Evolutionary conservation across 371 early-diverging fungal genomes (phyloP), one percentile per base, ranked within the genome.

Genomic region (Blakeslea trispora): DNA sequence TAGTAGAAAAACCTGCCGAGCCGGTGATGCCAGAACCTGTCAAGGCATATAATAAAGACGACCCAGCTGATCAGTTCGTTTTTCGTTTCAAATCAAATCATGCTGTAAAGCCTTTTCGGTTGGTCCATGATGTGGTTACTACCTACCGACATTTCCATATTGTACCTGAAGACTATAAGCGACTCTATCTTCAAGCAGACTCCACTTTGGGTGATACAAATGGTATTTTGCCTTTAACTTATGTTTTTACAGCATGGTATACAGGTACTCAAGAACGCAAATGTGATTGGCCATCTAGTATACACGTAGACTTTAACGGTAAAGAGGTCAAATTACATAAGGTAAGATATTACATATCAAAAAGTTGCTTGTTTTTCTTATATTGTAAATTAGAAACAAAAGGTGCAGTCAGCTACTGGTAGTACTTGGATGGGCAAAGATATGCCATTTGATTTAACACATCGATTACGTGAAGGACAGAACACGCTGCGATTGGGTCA

Each of bases 271-370:
- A 24, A 11, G 50, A 53, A 18, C 43, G 39, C 1, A 55, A 72
- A 37, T 74, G 74, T 40, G 74, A 74, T 19, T 77, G 77, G 77
- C 77, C 77, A 14, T 53, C 53, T 0, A 50, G 31, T 3, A 41
- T 61, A n/a, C 34, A 42, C 5, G 54, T 70, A 11, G 53, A 59
- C 15, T 6, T 70, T 4, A 72, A 72, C 35, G 58, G 58, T n/a
- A 46, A 41, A 5, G 2, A 22, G 8, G 18, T 65, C 11, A 31
- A 24, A 0, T 21, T 71, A 14, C 43, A 59, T 45, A 69, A 59
- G 50, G 74, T 74, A 63, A 49, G 50, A n/a, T n/a, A n/a, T n/a
- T n/a, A n/a, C n/a, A n/a, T n/a, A n/a, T n/a, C n/a, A n/a, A n/a
- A n/a, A n/a, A n/a, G n/a, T n/a, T n/a, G n/a, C n/a, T n/a, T n/a